Evolutionary conservation across 495 filamentous ascomycete genomes (phyloP).

Genomic region (Choiromyces venosus): DNA sequence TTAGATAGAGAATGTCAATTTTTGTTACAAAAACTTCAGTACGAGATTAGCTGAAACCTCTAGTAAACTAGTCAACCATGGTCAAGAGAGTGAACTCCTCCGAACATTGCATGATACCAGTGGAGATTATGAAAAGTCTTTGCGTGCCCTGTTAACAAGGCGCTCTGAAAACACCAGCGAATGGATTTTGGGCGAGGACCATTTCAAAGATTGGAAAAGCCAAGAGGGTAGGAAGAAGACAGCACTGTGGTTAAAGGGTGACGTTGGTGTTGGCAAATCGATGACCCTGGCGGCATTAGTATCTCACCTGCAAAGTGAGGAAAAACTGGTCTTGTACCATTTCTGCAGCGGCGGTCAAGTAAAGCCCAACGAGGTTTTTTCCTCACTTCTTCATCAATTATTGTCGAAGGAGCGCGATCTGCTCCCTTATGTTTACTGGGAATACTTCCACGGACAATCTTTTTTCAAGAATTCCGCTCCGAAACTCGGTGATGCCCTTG

Average conservation of each 20-base stretch:
- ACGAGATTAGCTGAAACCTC: too few species aligned
- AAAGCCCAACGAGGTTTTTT: conserved; percentile 11
- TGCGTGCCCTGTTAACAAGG: background rate
- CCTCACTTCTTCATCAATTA: conserved; percentile 11
- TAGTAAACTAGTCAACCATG: too few species aligned
- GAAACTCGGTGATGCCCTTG: background rate
- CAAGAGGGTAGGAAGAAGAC: background rate
- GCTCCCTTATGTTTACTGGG: too few species aligned
- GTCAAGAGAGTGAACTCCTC: too few species aligned
- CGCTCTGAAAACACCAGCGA: background rate
- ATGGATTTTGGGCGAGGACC: conserved; percentile 1
- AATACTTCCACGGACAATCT: too few species aligned
- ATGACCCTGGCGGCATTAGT: conserved; percentile 14
- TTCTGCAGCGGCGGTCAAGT: conserved; percentile 17
- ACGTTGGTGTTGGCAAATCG: conserved; percentile 19
- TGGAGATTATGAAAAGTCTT: conserved; percentile 9
- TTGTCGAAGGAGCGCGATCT: background rate
- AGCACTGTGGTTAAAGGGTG: conserved; percentile 17
- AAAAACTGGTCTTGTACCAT: conserved; percentile 8
- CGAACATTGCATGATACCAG: too few species aligned
- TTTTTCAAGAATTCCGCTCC: background rate
- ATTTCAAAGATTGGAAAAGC: conserved; percentile 2
- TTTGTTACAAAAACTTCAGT: too few species aligned
- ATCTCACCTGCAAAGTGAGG: background rate
- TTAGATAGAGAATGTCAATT: too few species aligned